Evolutionary conservation across 2,329 filamentous ascomycete species (phyloP).

Genomic region (Scolecobasidium constrictum): DNA sequence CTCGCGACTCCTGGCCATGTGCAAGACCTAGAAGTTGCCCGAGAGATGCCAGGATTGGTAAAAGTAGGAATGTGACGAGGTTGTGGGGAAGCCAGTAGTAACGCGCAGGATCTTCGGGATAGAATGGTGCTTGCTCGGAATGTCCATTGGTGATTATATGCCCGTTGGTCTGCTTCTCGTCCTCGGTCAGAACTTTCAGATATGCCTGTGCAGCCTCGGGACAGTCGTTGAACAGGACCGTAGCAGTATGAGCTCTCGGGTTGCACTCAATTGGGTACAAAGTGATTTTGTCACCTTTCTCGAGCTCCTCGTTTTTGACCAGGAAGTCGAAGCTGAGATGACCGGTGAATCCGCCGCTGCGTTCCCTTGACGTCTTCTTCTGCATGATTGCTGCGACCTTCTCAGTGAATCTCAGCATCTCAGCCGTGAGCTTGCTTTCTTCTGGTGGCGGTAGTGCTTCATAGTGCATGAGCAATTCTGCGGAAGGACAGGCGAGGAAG

Average conservation of each 20-base stretch:
- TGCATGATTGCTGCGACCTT: slow-evolving; percentile 42
- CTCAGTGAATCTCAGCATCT: slow-evolving; percentile 56
- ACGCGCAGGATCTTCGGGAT: slow-evolving; percentile 13
- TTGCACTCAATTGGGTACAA: slow-evolving; percentile 61
- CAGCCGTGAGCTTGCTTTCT: slow-evolving; percentile 41
- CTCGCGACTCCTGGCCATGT: no score
- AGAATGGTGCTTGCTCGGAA: background rate
- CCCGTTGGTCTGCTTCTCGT: background rate
- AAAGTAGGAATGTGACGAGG: slow-evolving; percentile 40
- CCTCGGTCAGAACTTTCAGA: slow-evolving; percentile 21
- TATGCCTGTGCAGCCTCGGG: slow-evolving; percentile 42
- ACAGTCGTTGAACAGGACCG: slow-evolving; percentile 45
- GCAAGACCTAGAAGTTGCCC: slow-evolving; percentile 10
- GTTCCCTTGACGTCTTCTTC: slow-evolving; percentile 33
- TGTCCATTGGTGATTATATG: no score
- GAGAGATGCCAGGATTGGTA: slow-evolving; percentile 33
- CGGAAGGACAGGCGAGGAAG: slow-evolving; percentile 56
- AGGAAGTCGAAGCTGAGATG: slow-evolving; percentile 66
- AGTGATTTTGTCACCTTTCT: slow-evolving; percentile 20
- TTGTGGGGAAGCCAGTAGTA: slow-evolving; percentile 63
- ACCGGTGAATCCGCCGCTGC: no score
- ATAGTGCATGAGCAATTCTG: slow-evolving; percentile 57
- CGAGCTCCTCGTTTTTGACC: slow-evolving; percentile 36
- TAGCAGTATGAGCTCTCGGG: slow-evolving; percentile 57
- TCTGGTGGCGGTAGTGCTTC: slow-evolving; percentile 44